A percentile compares a stretch with the other conserved stretches of the same genome.
These are phyloP conservation scores for Mikania micrantha DNA, from an alignment of 129 eudicot species.

Conservation along the genomic window DNA sequence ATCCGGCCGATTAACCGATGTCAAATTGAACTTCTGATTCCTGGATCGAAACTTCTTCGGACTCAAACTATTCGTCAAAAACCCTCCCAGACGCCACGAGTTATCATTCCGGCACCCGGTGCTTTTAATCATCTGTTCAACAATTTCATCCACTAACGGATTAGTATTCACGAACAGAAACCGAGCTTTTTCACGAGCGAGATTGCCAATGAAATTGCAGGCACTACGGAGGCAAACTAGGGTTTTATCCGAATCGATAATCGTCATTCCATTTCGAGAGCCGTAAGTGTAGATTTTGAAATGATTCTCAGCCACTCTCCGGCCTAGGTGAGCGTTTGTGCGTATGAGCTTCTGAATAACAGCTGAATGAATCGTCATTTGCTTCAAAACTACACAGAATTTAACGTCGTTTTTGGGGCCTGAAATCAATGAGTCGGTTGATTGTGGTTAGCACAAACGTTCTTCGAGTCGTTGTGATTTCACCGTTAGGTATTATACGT, in stretches of 20 bases:
- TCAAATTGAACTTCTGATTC: constrained; percentile 60
- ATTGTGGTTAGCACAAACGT: background rate
- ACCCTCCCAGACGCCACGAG: constrained; percentile 83
- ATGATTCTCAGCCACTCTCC: constrained; percentile 64
- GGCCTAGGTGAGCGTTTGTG: constrained; percentile 83
- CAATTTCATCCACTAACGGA: constrained; percentile 59
- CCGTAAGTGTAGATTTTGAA: constrained; percentile 78
- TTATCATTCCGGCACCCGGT: constrained; percentile 45
- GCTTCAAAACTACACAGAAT: background rate
- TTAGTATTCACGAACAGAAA: constrained; percentile 84
- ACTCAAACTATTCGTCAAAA: constrained; percentile 63
- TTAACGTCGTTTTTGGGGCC: background rate
- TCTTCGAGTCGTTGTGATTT: background rate
- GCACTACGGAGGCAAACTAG: constrained; percentile 83
- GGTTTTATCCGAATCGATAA: constrained; percentile 87
- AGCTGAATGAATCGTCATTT: constrained; percentile 76
- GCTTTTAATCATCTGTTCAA: constrained; percentile 53
- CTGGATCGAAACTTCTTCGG: constrained; percentile 74
- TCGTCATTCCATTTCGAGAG: constrained; percentile 49
- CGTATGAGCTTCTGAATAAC: constrained; percentile 75
- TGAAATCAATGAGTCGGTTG: background rate
- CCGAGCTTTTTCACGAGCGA: constrained; percentile 43
- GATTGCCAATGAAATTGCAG: constrained; percentile 64
- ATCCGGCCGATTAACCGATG: constrained; percentile 51
- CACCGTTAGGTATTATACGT: background rate